A percentile compares a stretch with the other conserved stretches of the same genome.
Evolutionary conservation across 306 rosid species (phyloP).

Genomic region (Quercus aquifolioides): DNA sequence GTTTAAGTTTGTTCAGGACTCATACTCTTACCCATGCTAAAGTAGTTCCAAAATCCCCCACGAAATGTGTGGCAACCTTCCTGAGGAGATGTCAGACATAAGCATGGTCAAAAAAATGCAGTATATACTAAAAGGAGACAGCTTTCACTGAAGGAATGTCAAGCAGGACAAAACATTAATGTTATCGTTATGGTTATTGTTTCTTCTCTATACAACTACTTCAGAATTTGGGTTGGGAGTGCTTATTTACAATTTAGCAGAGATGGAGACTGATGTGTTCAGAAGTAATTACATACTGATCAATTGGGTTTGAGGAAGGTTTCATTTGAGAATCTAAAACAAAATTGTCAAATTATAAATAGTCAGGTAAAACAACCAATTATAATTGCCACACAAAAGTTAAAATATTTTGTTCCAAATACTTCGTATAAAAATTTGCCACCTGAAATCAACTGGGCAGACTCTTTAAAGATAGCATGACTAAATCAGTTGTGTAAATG

Average conservation of each 20-base stretch:
- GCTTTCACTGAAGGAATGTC: conserved; percentile 3
- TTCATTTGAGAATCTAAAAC: not conserved
- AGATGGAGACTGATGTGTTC: not conserved
- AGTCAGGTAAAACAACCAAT: not conserved
- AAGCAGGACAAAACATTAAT: not conserved
- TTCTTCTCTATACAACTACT: not conserved
- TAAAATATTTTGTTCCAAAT: not conserved
- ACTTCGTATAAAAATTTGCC: not conserved
- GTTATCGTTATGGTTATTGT: not conserved
- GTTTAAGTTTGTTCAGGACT: conserved; percentile 10
- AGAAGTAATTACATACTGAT: not conserved
- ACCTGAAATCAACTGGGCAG: not conserved
- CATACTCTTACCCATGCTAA: conserved; percentile 83
- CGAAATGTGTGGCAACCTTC: conserved; percentile 89
- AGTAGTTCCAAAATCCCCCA: conserved; percentile 98
- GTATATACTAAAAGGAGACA: conserved; percentile 7
- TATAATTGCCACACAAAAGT: not conserved
- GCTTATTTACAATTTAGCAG: not conserved
- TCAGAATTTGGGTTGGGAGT: not conserved
- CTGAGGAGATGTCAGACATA: conserved; percentile 60
- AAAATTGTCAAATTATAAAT: not conserved
- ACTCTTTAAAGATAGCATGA: not conserved
- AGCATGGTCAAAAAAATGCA: not conserved
- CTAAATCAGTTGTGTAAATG: not conserved
- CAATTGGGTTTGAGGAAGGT: not conserved